Base-by-base conservation (phyloP, 129 eudicot species). In the Artemisia tridentata region DNA sequence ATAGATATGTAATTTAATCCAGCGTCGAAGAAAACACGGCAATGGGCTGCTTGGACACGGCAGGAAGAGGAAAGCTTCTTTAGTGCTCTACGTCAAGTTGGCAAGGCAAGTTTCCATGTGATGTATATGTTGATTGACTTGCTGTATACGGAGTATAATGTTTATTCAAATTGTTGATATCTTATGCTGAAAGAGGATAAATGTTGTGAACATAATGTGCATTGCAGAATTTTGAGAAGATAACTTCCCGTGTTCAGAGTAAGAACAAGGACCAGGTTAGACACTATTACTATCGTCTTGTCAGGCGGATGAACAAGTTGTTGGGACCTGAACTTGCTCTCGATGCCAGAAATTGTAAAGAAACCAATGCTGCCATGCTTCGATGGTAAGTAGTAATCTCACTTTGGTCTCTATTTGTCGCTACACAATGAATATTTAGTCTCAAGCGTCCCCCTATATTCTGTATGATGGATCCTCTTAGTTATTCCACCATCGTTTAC, bases 1-100 rank as follows among this genome's bases (percentile, higher is more conserved):
- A 58, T 60, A 19, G 11, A 19, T 19, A 29, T 50, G 16, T 58
- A 55, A 71, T 54, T 74, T 20, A 43, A 76, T 34, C 72, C 72
- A 92, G 96, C 49, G 21, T 84, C 84, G 79, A 89, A 88, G 71
- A 95, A 76, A 78, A 79, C 95, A 67, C 82, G 98, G 7, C 91
- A 92, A 60, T 92, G 98, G 98, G 98, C 98, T 88, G 96, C 96
- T 46, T 92, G 98, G 98, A 92, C 98, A 29, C 96, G 93, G 65
- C 85, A 92, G 69, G 98, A 92, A 84, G 96, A 86, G 83, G 96
- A 92, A 83, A 77, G 89, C 63, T 92, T 92, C 83, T 92, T 92
- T 63, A 82, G 80, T 60, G 98, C 98, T 23, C 71, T 92, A 68
- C 93, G 98, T 45, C 98, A 88, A 88, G 96, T 92, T 83, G 98